Evolutionary conservation across 2,329 filamentous ascomycete species (phyloP), one percentile per base, ranked within the genome.

Genomic region (Colletotrichum sp.): DNA sequence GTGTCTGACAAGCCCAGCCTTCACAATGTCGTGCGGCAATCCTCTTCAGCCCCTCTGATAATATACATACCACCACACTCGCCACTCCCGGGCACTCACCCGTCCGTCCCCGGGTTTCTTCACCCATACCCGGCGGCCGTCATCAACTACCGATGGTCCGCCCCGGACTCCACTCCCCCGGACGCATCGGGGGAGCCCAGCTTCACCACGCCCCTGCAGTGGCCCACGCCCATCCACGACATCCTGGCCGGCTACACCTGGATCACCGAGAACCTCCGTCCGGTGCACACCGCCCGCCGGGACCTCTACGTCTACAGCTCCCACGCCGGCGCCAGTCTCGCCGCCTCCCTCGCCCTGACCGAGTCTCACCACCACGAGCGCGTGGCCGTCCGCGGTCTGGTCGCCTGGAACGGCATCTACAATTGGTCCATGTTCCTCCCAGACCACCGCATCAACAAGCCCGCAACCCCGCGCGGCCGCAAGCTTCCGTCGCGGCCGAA

Each of bases 391-490:
- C 86, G 89, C 12, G 91, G 91, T 9, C 81, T 92, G 36, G 83
- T 91, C 19, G 87, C 88, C 9, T 89, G 89, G 82, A 91, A 93
- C 78, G 91, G 91, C 57, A 87, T 93, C 74, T 93, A 91, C 83
- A 89, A 93, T 83, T 93, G 91, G 92, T 91, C 90, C 72, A 89
- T 86, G 81, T 90, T 92, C 74, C 85, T 91, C 13, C 89, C 89
- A 0, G 87, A 89, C 77, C 89, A 92, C 73, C 86, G 84, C 8
- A 82, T 87, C 76, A 87, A 90, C 78, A 78, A 80, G 39, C 72
- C 73, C 22, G 48, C 72, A 13, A 36, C 57, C 48, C 16, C 69
- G 15, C 55, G 68, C 11, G 65, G 70, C 52, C 71, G 70, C 25
- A 73, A 61, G 57, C 71, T 79, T 11, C 68, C 79, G 12, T 72